Conservation (phyloP, 139 green algal species). For the Chara braunii region DNA sequence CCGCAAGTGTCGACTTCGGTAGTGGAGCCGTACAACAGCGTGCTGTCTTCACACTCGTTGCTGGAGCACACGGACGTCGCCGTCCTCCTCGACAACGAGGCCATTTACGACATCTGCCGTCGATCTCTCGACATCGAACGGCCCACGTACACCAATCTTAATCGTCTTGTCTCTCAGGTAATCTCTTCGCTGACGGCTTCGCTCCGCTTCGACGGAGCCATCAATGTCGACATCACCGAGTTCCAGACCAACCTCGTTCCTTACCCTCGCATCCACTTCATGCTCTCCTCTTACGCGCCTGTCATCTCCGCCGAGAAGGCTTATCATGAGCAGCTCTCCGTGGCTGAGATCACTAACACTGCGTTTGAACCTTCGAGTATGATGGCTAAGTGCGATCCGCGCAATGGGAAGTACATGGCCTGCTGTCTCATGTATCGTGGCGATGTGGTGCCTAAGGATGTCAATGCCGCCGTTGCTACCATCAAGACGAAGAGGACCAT, state of each 20-base stretch:
- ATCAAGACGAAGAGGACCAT: conserved; percentile 99
- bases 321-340: conserved; percentile 52
- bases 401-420: conserved; percentile 88
- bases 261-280: conserved; percentile 57
- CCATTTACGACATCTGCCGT: conserved; percentile 56
- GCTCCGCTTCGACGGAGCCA: conserved; percentile 50
- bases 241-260: conserved; percentile 58
- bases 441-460: conserved; percentile 98
- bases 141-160: conserved; percentile 58
- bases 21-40: conserved; percentile 56
- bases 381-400: conserved; percentile 56
- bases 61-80: conserved; percentile 56
- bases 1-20: conserved; percentile 53
- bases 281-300: conserved; percentile 53
- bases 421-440: conserved; percentile 99
- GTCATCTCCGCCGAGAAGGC: conserved; percentile 56
- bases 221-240: conserved; percentile 52
- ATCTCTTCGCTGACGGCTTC: conserved; percentile 48
- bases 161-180: conserved; percentile 49
- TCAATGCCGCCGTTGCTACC: conserved; percentile 90
- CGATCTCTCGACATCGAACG: conserved; percentile 51
- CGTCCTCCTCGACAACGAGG: conserved; percentile 56
- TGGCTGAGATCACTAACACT: conserved; percentile 52
- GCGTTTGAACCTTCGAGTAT: conserved; percentile 52
- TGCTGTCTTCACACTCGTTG: conserved; percentile 54